Percentiles rank a stretch among this genome's conserved stretches.
Conservation (phyloP, 495 filamentous ascomycete genomes). For the Viridothelium virens region DNA sequence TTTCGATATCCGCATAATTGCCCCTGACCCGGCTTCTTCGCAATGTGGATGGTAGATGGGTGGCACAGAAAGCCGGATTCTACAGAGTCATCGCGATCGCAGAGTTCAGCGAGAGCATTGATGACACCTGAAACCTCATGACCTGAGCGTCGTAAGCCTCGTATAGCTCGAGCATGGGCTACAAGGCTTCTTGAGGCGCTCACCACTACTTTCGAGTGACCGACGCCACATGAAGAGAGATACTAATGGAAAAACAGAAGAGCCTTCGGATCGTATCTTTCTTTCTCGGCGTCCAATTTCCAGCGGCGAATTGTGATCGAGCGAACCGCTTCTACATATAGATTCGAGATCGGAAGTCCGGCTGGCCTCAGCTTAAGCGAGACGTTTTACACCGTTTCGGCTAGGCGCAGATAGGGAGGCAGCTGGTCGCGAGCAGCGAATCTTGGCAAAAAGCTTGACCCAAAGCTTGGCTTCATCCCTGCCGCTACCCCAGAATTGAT, state of each 20-base stretch:
- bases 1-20: conserved; percentile 97
- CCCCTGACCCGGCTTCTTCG: conserved; percentile 69
- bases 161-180: background rate
- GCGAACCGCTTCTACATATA: conserved; percentile 35
- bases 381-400: background rate
- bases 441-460: background rate
- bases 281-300: conserved; percentile 29
- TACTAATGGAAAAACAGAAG: background rate
- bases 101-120: conserved; percentile 61
- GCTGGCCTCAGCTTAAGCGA: background rate
- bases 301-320: no score
- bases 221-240: background rate
- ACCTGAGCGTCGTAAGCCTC: conserved; percentile 31
- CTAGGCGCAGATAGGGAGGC: background rate
- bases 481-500: background rate
- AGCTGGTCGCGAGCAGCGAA: background rate
- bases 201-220: conserved; percentile 4
- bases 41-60: conserved; percentile 64
- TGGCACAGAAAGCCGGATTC: conserved; percentile 72
- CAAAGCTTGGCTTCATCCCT: background rate
- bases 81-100: conserved; percentile 58
- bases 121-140: conserved; percentile 59
- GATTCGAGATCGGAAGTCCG: background rate
- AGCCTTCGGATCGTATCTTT: conserved; percentile 35
- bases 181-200: background rate